Percentiles rank a stretch among this genome's conserved stretches.
These are phyloP conservation scores for Picea glauca DNA, from an alignment of 75 land plant species.

Conservation along the genomic window DNA sequence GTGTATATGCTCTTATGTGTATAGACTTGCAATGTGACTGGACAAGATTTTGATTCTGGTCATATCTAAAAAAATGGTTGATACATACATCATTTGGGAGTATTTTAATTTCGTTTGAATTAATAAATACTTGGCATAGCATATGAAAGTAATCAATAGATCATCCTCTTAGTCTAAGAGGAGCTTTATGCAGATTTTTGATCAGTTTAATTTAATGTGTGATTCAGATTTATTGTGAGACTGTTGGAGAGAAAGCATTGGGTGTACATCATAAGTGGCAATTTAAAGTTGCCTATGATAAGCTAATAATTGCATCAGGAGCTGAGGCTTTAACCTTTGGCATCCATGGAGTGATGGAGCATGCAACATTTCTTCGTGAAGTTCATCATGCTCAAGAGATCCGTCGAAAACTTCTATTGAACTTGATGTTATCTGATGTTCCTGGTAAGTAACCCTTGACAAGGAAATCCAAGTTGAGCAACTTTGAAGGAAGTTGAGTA, in stretches of 20 bases:
- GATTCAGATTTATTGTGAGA: slow-evolving; percentile 43
- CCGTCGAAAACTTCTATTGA: slow-evolving; percentile 54
- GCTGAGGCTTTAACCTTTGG: slow-evolving; percentile 66
- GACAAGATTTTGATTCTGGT: not conserved
- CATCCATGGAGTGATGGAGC: slow-evolving; percentile 58
- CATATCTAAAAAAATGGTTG: not conserved
- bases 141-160: not conserved
- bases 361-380: slow-evolving; percentile 72
- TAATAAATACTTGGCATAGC: not conserved
- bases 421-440: slow-evolving; percentile 67
- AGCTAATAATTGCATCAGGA: slow-evolving; percentile 71
- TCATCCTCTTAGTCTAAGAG: not conserved
- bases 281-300: slow-evolving; percentile 66
- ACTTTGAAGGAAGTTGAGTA: not conserved
- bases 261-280: slow-evolving; percentile 11
- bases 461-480: not conserved
- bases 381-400: slow-evolving; percentile 71
- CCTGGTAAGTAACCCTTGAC: slow-evolving; percentile 36
- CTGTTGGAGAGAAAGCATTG: slow-evolving; percentile 21
- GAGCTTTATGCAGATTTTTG: not conserved
- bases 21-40: not conserved
- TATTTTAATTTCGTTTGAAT: slow-evolving; percentile 4
- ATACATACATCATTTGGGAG: not conserved
- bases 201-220: not conserved
- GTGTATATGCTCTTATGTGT: not conserved